Percentiles rank a stretch among this genome's conserved stretches.
Evolutionary conservation across 345 rosid species (phyloP).

Genomic region (Eucalyptus fibrosa): DNA sequence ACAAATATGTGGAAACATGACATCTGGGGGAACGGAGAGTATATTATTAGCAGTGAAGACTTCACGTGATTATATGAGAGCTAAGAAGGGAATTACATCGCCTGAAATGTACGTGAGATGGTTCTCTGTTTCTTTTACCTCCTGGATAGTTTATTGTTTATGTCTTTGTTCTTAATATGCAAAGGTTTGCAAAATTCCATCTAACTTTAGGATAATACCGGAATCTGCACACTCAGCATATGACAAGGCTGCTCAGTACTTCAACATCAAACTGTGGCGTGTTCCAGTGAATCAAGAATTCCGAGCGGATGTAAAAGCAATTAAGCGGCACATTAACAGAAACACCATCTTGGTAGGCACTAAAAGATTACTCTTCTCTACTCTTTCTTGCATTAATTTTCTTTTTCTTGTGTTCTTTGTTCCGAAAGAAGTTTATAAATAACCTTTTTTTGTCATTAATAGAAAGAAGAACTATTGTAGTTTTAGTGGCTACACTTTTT

Average conservation of each 20-base stretch:
- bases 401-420: neutral
- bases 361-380: neutral
- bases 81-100: slow-evolving; percentile 66
- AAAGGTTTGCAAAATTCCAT: neutral
- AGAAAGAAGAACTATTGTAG: neutral
- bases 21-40: slow-evolving; percentile 98
- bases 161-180: neutral
- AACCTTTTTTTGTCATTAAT: neutral
- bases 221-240: slow-evolving; percentile 95
- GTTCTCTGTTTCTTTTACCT: neutral
- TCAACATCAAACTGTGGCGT: slow-evolving; percentile 88
- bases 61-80: slow-evolving; percentile 88
- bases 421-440: neutral
- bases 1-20: slow-evolving; percentile 95
- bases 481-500: neutral
- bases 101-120: slow-evolving; percentile 63
- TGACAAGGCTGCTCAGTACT: slow-evolving; percentile 96
- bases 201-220: slow-evolving; percentile 70
- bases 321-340: slow-evolving; percentile 41
- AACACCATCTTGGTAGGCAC: slow-evolving; percentile 78
- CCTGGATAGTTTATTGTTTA: neutral
- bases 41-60: slow-evolving; percentile 87
- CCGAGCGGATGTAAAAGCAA: slow-evolving; percentile 79
- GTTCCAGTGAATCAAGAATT: slow-evolving; percentile 75
- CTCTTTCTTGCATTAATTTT: neutral